Evolutionary conservation across 73 alveolate species (phyloP), one percentile per base, ranked within the genome.

Genomic region (Durusdinium trenchii): DNA sequence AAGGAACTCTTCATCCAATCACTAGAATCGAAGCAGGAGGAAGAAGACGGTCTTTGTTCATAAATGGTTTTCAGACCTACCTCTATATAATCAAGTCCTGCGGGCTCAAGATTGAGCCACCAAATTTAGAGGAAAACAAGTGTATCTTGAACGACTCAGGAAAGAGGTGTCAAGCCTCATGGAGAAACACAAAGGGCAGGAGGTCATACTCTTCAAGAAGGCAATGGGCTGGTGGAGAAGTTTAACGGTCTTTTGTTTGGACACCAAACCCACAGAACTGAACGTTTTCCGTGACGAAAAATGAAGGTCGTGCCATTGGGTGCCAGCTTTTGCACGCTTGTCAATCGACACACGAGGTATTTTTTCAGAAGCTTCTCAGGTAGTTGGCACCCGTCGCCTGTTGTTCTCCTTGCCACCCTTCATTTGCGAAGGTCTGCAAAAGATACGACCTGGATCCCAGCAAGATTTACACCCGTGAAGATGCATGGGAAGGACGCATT

Each of bases 401-500:
- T n/a, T n/a, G n/a, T n/a, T n/a, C n/a, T n/a, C n/a, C n/a, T n/a
- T n/a, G n/a, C 43, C 48, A 16, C n/a, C n/a, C n/a, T n/a, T n/a
- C n/a, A n/a, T n/a, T n/a, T 12, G 26, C 35, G 45, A 52, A 85
- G 94, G 94, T 85, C 52, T 85, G 94, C 67, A 36, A 85, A 79
- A n/a, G 94, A n/a, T 85, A 85, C 43, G 94, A 85, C 38, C 69
- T 85, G 94, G 94, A 85, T 60, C 94, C 94, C 40, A 35, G 45
- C 40, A 85, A 85, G 94, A 85, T 85, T 79, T 85, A 85, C 60
- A 85, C 94, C 42, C 51, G 54, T 32, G 94, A 85, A 23, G 94
- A 85, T 40, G 94, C 94, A 36, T 85, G 94, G 94, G 76, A 60
- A 85, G 94, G 94, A n/a, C 83, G 38, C n/a, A n/a, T n/a, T n/a